A percentile compares a stretch with the other conserved stretches of the same genome.
phyloP scores from a whole-genome alignment of 345 rosid species.

The Eucalyptus cloeziana region DNA sequence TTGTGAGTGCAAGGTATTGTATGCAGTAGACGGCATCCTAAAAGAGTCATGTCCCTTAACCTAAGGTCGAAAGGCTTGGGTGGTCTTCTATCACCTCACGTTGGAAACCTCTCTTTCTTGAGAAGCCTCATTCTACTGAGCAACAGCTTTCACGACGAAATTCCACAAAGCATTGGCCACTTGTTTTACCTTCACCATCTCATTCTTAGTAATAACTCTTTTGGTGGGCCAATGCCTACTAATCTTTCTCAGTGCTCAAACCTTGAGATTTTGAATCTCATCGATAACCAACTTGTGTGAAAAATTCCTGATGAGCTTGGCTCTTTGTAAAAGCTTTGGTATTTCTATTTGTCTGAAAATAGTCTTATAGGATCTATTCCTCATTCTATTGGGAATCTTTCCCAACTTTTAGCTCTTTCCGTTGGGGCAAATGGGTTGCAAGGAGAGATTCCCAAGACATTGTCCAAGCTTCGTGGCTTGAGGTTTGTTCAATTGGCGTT shows the following conservation, averaged over 20 bases:
- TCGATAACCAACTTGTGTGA: background rate
- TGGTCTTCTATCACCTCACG: background rate
- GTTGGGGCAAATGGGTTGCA: accelerated
- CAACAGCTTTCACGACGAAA: background rate
- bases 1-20: background rate
- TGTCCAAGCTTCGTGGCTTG: background rate
- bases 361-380: background rate
- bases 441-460: background rate
- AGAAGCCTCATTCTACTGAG: accelerated
- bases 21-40: background rate
- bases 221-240: accelerated
- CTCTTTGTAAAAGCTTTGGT: background rate
- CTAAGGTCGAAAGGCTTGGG: background rate
- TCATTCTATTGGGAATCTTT: background rate
- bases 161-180: background rate
- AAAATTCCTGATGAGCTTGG: background rate
- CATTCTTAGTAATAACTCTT: background rate
- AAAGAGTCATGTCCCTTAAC: background rate
- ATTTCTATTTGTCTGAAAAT: accelerated
- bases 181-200: accelerated
- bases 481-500: accelerated
- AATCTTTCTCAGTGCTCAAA: background rate
- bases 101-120: background rate
- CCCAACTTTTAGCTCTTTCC: background rate
- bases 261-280: background rate